Evolutionary conservation across 2,329 filamentous ascomycete species (phyloP).

Genomic region (Aureobasidium subglaciale): DNA sequence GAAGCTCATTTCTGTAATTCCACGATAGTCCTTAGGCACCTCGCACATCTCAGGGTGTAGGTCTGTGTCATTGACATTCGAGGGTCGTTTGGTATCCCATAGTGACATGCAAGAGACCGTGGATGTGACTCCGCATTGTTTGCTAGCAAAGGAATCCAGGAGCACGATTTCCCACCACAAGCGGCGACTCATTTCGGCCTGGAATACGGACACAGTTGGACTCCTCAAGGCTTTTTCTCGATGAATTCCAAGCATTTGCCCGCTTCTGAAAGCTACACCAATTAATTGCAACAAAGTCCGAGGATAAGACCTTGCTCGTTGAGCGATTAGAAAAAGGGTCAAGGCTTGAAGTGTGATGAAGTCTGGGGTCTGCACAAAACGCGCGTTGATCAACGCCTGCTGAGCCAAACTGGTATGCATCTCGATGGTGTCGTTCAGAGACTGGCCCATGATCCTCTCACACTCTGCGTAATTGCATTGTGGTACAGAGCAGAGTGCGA

Average conservation of each 20-base stretch:
- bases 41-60: conserved; percentile 38
- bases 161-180: conserved; percentile 57
- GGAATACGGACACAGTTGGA: conserved; percentile 40
- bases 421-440: conserved; percentile 28
- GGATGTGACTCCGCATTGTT: conserved; percentile 23
- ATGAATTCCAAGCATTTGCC: conserved; percentile 54
- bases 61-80: conserved; percentile 32
- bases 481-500: conserved; percentile 45
- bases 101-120: conserved; percentile 17
- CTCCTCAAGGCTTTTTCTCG: conserved; percentile 48
- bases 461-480: conserved; percentile 36
- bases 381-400: conserved; percentile 58
- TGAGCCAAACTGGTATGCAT: not conserved
- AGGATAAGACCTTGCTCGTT: conserved; percentile 37
- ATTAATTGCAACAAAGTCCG: conserved; percentile 58
- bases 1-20: conserved; percentile 48
- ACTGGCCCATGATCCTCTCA: conserved; percentile 40
- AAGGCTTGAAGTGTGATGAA: conserved; percentile 61
- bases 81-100: conserved; percentile 28
- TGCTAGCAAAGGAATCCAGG: conserved; percentile 40
- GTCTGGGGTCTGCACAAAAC: conserved; percentile 60
- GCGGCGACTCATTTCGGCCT: conserved; percentile 51
- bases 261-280: conserved; percentile 53
- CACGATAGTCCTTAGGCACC: conserved; percentile 41
- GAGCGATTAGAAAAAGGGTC: conserved; percentile 49